These are phyloP conservation scores for Seiridium cupressi DNA, from an alignment of 2,329 filamentous ascomycete species.

Conservation along the genomic window DNA sequence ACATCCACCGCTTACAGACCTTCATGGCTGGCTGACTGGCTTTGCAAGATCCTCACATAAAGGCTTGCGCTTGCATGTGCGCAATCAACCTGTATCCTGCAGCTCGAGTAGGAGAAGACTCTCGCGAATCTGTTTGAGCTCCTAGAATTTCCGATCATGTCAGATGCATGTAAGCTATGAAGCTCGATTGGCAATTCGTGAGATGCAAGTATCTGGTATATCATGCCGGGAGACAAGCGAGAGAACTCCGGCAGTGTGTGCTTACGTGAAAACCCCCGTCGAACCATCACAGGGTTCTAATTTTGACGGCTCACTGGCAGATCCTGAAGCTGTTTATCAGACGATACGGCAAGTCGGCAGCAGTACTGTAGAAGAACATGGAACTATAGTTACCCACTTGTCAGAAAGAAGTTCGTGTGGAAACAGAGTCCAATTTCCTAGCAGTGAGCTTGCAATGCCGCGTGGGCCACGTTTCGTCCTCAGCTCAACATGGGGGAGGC, in stretches of 20 bases:
- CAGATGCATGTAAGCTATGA: no score
- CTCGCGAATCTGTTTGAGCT: no score
- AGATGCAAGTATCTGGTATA: no score
- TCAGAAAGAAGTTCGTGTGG: neutral
- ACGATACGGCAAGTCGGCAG: neutral
- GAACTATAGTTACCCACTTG: neutral
- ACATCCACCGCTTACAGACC: neutral
- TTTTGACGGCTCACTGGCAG: neutral
- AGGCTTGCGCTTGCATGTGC: neutral
- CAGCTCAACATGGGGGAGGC: slow-evolving; percentile 1
- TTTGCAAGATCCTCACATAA: neutral
- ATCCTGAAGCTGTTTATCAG: neutral
- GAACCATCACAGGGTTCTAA: no score
- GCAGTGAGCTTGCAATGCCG: neutral
- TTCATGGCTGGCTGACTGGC: slow-evolving; percentile 2
- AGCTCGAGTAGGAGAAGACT: no score
- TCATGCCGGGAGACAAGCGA: no score
- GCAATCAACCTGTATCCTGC: no score
- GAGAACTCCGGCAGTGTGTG: no score
- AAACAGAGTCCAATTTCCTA: slow-evolving; percentile 1
- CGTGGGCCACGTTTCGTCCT: slow-evolving; percentile 2
- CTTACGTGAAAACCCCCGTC: no score
- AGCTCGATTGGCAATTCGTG: no score
- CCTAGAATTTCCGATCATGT: no score
- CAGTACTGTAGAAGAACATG: neutral